Conservation (phyloP, 306 rosid species). For the Cotoneaster glaucophyllus region DNA sequence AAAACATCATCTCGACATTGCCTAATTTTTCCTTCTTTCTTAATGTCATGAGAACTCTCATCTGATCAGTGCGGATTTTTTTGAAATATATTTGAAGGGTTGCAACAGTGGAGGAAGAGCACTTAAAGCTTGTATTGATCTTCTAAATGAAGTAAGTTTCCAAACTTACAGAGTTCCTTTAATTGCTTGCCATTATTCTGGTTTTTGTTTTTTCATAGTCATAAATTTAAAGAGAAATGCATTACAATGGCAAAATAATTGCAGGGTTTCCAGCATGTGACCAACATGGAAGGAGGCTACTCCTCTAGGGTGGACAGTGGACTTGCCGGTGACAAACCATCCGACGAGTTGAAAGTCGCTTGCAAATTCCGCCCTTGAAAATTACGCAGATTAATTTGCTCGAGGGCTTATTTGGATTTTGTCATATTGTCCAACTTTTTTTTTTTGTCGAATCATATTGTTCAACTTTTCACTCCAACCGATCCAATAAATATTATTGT, state of each 20-base stretch:
- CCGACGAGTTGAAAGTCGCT: conserved; percentile 26
- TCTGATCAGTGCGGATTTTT: neutral
- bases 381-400: neutral
- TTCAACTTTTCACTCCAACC: too few species aligned
- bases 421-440: too few species aligned
- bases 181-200: neutral
- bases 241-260: neutral
- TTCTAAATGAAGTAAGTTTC: conserved; percentile 31
- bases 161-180: neutral
- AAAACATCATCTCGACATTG: neutral
- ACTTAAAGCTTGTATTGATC: conserved; percentile 32
- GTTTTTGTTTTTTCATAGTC: neutral
- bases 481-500: too few species aligned
- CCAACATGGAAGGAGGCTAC: conserved; percentile 67
- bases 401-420: too few species aligned
- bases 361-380: conserved; percentile 38
- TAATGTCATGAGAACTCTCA: neutral
- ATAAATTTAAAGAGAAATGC: neutral
- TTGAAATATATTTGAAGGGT: conserved; percentile 17
- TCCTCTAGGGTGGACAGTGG: conserved; percentile 73
- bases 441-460: too few species aligned
- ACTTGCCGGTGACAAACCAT: conserved; percentile 41
- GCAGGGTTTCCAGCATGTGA: conserved; percentile 49
- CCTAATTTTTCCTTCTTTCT: neutral
- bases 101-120: conserved; percentile 52